A percentile compares a stretch with the other conserved stretches of the same genome.
Evolutionary conservation across 305 asterid genomes (phyloP).

Genomic region (Solanum hybrid): DNA sequence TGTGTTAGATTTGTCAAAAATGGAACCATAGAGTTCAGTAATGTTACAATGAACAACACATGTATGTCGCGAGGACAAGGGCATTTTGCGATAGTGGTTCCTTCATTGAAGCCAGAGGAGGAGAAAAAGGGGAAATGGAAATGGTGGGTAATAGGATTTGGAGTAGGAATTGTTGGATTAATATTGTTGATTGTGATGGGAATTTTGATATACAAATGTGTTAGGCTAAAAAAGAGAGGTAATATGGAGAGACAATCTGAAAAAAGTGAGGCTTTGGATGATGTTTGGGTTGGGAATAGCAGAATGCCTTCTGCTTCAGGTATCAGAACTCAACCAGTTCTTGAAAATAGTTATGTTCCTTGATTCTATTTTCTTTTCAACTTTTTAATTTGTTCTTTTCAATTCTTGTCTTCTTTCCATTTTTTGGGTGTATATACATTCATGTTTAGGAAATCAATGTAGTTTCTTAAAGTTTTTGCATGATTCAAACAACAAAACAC

Average conservation of each 20-base stretch:
- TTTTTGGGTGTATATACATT: not conserved
- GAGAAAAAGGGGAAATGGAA: slow-evolving; percentile 8
- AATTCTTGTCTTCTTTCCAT: not conserved
- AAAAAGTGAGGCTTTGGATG: slow-evolving; percentile 44
- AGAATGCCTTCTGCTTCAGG: slow-evolving; percentile 77
- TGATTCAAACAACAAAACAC: not conserved
- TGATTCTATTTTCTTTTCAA: slow-evolving; percentile 7
- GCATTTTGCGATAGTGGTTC: slow-evolving; percentile 56
- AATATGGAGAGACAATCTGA: slow-evolving; percentile 57
- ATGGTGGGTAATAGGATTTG: slow-evolving; percentile 61
- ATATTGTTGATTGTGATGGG: slow-evolving; percentile 20
- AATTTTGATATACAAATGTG: slow-evolving; percentile 14
- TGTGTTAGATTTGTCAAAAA: slow-evolving; percentile 46
- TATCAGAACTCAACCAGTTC: slow-evolving; percentile 68
- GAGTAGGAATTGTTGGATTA: slow-evolving; percentile 35
- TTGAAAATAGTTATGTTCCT: slow-evolving; percentile 57
- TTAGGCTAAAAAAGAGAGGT: slow-evolving; percentile 20
- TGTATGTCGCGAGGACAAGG: slow-evolving; percentile 44
- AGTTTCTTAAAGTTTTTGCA: not conserved
- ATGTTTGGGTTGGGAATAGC: slow-evolving; percentile 62
- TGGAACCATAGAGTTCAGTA: slow-evolving; percentile 41
- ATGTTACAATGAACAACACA: slow-evolving; percentile 19
- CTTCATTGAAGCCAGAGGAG: slow-evolving; percentile 9
- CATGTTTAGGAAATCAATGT: not conserved
- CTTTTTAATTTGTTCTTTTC: not conserved